Base-by-base conservation (phyloP, 192 early-diverging fungal genomes). In the Backusella luteola region DNA sequence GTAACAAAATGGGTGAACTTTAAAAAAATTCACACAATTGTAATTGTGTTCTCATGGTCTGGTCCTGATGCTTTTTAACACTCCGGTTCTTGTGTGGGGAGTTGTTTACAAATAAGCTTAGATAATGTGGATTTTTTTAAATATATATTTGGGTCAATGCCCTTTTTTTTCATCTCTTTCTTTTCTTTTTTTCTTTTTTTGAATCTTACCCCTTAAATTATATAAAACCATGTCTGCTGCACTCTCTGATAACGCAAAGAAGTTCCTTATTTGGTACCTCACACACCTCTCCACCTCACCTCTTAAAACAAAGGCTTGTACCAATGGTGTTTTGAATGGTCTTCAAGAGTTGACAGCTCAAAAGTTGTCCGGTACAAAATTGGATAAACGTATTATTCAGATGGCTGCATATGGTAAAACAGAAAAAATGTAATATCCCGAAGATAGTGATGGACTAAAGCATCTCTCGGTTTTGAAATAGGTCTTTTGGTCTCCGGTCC, bases 401-500 rank as follows among this genome's bases (percentile, higher is more conserved):
- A 96, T 97, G 91, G 88, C 92, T 42, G 87, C 90, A 34, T 95
- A 95, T 76, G 95, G 90, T 90, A 81, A 32, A 56, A 74, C 66
- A 42, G 2, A 32, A 52, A 52, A 6, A 66, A 9, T 6, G 26
- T 32, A 32, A 32, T 32, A 49, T 49, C 5, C 21, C 1, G 17
- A n/a, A n/a, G 66, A 46, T 14, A 49, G 14, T 8, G 42, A n/a
- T 36, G 23, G 2, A n/a, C 8, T 63, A 36, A 68, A 21, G 68
- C 9, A 39, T 11, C 38, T 49, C 4, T 76, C 36, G 19, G 23
- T 26, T 39, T 44, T 67, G 7, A 17, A 32, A 41, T 70, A 91
- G 91, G 96, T 67, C 84, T 94, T 71, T 83, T 93, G 63, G 81
- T 97, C 76, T 89, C 88, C 68, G 96, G 94, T 14, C 96, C 96